A percentile compares a stretch with the other conserved stretches of the same genome.
Conservation (phyloP, 1,284 basidiomycete species). For the Wallemia hederae region DNA sequence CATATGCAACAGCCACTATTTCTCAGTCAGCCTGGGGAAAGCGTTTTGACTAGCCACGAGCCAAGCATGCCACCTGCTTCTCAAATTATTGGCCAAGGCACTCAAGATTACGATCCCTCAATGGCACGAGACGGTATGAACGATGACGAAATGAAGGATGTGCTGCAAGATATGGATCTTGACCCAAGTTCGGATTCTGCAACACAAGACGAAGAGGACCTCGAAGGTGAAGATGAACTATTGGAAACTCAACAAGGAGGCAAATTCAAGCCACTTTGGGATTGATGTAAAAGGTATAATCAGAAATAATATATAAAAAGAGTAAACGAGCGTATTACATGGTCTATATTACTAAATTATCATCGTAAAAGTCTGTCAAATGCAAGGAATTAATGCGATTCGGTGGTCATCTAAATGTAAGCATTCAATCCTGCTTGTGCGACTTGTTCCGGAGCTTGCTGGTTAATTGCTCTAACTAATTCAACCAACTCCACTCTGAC, state of each 20-base stretch:
- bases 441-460: conserved; percentile 39
- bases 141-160: not conserved
- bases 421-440: conserved; percentile 34
- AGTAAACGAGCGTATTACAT: not conserved
- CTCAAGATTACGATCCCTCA: not conserved
- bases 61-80: not conserved
- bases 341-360: conserved; percentile 1
- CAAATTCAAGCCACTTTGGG: not conserved
- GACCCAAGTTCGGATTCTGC: not conserved
- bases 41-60: not conserved
- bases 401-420: conserved; percentile 7
- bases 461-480: conserved; percentile 43
- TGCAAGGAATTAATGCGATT: not conserved
- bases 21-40: not conserved
- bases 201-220: not conserved
- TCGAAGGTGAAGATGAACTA: not conserved
- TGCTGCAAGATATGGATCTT: not conserved
- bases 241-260: not conserved
- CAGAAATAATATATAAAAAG: not conserved
- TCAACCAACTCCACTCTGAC: conserved; percentile 41
- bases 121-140: not conserved
- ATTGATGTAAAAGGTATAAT: not conserved
- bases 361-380: not conserved
- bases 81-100: not conserved
- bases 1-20: not conserved